Evolutionary conservation across 148 eudicot genomes (phyloP), one percentile per base, ranked within the genome.

Genomic region (Camellia sinensis): DNA sequence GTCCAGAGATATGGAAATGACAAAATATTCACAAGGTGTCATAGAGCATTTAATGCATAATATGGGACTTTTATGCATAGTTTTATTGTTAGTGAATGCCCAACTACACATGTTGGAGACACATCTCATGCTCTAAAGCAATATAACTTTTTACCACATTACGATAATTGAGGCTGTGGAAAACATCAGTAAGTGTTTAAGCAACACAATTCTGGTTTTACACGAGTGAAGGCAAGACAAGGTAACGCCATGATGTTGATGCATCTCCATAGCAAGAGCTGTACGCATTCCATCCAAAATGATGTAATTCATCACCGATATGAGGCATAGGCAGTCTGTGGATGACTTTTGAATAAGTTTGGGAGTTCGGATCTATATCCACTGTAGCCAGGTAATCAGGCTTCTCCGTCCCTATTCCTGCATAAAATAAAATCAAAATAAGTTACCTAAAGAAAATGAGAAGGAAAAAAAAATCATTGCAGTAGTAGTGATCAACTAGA

Each of bases 251-350:
- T 14, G 90, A 73, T 71, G 96, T 94, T 18, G 94, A 84, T 6
- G 96, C 71, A 81, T 92, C 99, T 52, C 96, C 97, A 79, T 90
- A 84, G 89, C 99, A 97, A 73, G 99, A 97, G 85, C 99, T 97
- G 90, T 98, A 97, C n/a, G 99, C 83, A 84, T 97, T 97, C 99
- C 99, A 97, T 45, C 99, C 99, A 37, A 96, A 89, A 79, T 97
- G 98, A 82, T 97, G 99, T 41, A 97, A 87, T 73, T 97, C 99
- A 62, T 97, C 99, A 18, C 94, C 98, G 52, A 89, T 1, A 84
- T 92, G 37, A 53, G 98, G 93, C 88, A 97, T 82, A 9, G 98
- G 89, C 81, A 97, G 77, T 76, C 99, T 89, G 84, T 97, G 99
- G 77, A 97, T 87, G 54, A 94, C 94, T 85, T 92, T 85, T 11